Evolutionary conservation across 2,329 filamentous ascomycete species (phyloP).

Genomic region (Pyrenophora teres): DNA sequence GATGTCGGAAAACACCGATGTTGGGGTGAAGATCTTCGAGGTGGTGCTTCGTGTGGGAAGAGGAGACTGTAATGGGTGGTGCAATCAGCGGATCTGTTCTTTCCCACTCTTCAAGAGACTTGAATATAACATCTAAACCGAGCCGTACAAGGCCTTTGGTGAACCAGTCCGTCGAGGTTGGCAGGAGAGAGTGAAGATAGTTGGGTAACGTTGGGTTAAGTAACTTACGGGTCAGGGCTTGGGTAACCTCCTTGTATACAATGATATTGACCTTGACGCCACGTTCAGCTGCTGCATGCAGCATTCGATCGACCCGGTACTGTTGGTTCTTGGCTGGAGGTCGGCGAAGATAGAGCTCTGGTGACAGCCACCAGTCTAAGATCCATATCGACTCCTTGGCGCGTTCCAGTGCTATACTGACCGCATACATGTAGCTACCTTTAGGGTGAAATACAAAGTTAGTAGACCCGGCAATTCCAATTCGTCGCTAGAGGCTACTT

Average conservation of each 20-base stretch:
- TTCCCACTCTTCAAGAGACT: constrained; percentile 53
- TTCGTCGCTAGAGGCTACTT: neutral
- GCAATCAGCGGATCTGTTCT: constrained; percentile 52
- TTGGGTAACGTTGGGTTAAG: constrained; percentile 49
- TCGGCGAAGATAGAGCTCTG: constrained; percentile 83
- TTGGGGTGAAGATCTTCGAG: constrained; percentile 80
- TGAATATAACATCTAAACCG: constrained; percentile 52
- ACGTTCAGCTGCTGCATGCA: constrained; percentile 78
- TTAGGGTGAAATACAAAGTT: no score
- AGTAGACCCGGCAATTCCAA: neutral
- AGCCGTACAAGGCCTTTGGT: constrained; percentile 49
- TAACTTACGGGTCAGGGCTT: constrained; percentile 75
- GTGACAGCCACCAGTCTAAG: constrained; percentile 86
- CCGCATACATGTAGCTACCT: constrained; percentile 75
- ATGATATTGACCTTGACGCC: constrained; percentile 85
- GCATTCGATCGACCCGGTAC: constrained; percentile 82
- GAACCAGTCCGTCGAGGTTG: constrained; percentile 47
- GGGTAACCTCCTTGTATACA: constrained; percentile 84
- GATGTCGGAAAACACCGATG: constrained; percentile 87
- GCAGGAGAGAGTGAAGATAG: constrained; percentile 53
- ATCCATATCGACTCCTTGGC: constrained; percentile 82
- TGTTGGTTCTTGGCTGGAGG: constrained; percentile 80
- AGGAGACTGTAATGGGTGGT: constrained; percentile 59
- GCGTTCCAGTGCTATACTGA: constrained; percentile 77
- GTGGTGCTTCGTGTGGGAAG: constrained; percentile 76